A percentile compares a stretch with the other conserved stretches of the same genome.
These are phyloP conservation scores for Endocarpon pusillum DNA, from an alignment of 495 filamentous ascomycete genomes.

Conservation along the genomic window DNA sequence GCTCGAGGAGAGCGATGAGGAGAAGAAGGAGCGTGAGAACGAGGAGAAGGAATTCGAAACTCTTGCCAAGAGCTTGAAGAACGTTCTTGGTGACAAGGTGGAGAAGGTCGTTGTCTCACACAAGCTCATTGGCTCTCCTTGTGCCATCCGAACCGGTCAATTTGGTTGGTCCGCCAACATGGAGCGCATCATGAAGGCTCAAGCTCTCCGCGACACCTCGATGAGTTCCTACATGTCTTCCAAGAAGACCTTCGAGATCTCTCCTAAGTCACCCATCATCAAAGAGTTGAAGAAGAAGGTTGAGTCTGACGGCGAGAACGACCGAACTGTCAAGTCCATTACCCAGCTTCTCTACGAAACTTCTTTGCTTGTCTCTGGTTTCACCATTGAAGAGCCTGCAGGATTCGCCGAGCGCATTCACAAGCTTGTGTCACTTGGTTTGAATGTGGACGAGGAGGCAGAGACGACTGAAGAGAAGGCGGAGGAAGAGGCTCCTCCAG, in stretches of 20 bases:
- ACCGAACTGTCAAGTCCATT: conserved; percentile 96
- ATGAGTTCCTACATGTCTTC: conserved; percentile 99
- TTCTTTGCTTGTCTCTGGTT: conserved; percentile 91
- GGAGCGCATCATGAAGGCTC: conserved; percentile 99
- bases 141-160: conserved; percentile 98
- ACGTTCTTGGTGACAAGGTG: conserved; percentile 96
- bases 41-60: conserved; percentile 96
- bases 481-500: conserved; percentile 43
- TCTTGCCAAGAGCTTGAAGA: conserved; percentile 92
- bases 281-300: conserved; percentile 98
- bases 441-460: conserved; percentile 88
- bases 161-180: conserved; percentile 99
- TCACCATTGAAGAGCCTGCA: conserved; percentile 97
- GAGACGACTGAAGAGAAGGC: conserved; percentile 49
- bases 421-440: conserved; percentile 89
- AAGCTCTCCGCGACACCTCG: conserved; percentile 97
- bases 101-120: conserved; percentile 99
- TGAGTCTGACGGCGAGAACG: conserved; percentile 88
- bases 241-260: conserved; percentile 99
- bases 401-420: conserved; percentile 97
- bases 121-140: conserved; percentile 91
- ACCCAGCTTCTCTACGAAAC: conserved; percentile 97
- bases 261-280: conserved; percentile 94
- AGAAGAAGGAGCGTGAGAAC: conserved; percentile 90
- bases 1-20: conserved; percentile 98